A percentile compares a stretch with the other conserved stretches of the same genome.
phyloP scores from a whole-genome alignment of 371 early-diverging fungal genomes.

The Encephalitozoon romaleae region DNA sequence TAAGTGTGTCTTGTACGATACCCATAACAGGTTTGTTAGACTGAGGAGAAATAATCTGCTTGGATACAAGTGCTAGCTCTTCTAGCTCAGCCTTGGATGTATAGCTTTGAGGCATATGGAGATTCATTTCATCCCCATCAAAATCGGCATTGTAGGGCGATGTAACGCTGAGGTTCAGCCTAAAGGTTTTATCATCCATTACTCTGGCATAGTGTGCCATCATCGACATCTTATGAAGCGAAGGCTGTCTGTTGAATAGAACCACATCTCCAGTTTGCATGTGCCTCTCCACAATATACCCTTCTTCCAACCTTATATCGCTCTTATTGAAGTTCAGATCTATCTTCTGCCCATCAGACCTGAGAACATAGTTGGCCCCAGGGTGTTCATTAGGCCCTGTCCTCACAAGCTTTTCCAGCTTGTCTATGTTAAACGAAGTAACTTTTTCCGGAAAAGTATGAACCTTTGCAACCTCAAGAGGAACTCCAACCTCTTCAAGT shows the following conservation, averaged over 20 bases:
- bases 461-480: conserved; percentile 86
- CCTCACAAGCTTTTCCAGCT: conserved; percentile 74
- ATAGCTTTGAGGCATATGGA: conserved; percentile 91
- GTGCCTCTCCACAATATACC: conserved; percentile 91
- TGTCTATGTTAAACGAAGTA: conserved; percentile 88
- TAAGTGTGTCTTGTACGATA: conserved; percentile 96
- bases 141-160: conserved; percentile 99
- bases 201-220: conserved; percentile 96
- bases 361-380: conserved; percentile 94
- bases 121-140: conserved; percentile 99
- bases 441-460: conserved; percentile 95
- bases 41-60: conserved; percentile 93
- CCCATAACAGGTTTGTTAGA: conserved; percentile 97
- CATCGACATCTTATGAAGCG: conserved; percentile 99
- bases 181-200: conserved; percentile 96
- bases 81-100: conserved; percentile 85
- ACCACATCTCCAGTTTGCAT: conserved; percentile 87
- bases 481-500: conserved; percentile 96
- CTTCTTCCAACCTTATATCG: conserved; percentile 78
- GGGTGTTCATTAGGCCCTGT: conserved; percentile 91
- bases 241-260: conserved; percentile 98
- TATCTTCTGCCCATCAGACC: conserved; percentile 86
- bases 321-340: conserved; percentile 80
- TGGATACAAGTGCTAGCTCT: conserved; percentile 89
- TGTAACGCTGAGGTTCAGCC: conserved; percentile 91